Percentiles rank a stretch among this genome's conserved stretches.
Evolutionary conservation across 1,284 basidiomycete species (phyloP).

Genomic region (Tetrapyrgos nigripes): DNA sequence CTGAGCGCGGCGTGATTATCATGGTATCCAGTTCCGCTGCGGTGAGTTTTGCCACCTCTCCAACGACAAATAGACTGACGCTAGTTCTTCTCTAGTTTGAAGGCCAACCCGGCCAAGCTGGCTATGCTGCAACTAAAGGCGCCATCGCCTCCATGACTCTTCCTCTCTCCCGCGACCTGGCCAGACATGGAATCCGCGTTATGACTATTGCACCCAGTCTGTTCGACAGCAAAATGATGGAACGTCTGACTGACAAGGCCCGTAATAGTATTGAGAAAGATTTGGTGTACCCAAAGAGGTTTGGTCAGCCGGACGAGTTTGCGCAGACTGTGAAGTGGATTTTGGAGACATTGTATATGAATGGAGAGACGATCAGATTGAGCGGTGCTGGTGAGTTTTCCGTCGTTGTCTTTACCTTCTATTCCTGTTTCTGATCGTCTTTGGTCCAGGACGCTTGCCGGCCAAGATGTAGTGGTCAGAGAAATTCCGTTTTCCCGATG

Average conservation of each 20-base stretch:
- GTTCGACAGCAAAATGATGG: slow-evolving; percentile 55
- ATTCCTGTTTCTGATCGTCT: not conserved
- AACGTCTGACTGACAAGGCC: slow-evolving; percentile 44
- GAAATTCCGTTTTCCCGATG: no score
- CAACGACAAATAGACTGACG: no score
- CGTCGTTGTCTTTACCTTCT: not conserved
- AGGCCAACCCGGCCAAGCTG: slow-evolving; percentile 57
- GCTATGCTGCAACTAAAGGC: slow-evolving; percentile 61
- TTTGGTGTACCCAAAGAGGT: slow-evolving; percentile 50
- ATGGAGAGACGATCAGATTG: slow-evolving; percentile 61
- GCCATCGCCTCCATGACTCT: slow-evolving; percentile 59
- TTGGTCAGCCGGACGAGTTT: slow-evolving; percentile 55
- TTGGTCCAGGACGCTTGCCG: not conserved
- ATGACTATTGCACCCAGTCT: slow-evolving; percentile 59
- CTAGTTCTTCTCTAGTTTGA: slow-evolving; percentile 45
- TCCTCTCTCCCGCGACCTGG: slow-evolving; percentile 60
- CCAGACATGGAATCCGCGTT: slow-evolving; percentile 56
- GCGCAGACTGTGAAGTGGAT: slow-evolving; percentile 59
- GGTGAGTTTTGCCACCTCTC: slow-evolving; percentile 45
- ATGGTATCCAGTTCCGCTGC: slow-evolving; percentile 62
- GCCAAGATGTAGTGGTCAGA: not conserved
- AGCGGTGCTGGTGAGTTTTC: slow-evolving; percentile 43
- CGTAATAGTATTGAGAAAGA: slow-evolving; percentile 43
- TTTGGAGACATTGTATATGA: slow-evolving; percentile 58
- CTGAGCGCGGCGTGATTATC: slow-evolving; percentile 59